Base-by-base conservation (phyloP, 129 eudicot genomes). In the Chrysanthemum makinoi region DNA sequence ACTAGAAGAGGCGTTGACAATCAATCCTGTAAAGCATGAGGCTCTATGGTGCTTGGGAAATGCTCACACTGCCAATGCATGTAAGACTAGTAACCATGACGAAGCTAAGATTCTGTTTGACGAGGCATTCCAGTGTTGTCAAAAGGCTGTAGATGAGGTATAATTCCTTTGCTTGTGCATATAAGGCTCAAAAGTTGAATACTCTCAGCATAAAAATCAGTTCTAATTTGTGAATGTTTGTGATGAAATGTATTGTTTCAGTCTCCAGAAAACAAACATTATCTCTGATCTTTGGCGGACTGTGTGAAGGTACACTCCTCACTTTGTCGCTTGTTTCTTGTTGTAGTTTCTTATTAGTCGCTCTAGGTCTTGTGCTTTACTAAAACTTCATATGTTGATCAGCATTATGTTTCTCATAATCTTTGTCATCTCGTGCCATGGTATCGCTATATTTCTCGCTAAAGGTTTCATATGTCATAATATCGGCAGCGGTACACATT, bases 41-140 rank as follows among this genome's bases (percentile, higher is more conserved):
- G 80, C 89, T 33, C 49, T 83, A 47, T 87, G 88, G 88, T 81
- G 83, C 65, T 76, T 87, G 75, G 92, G 86, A 35, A 84, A 84
- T 70, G 92, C 89, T 48, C 70, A 72, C 69, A 87, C 92, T 57
- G 79, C n/a, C n/a, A n/a, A n/a, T n/a, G n/a, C n/a, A n/a, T n/a
- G n/a, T n/a, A n/a, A n/a, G n/a, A n/a, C n/a, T n/a, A n/a, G n/a
- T n/a, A n/a, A n/a, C n/a, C n/a, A n/a, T n/a, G n/a, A n/a, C n/a
- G 85, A 79, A 59, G 92, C 92, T 53, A 74, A 62, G 66, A 4
- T 62, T 61, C 79, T 51, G 47, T 83, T 87, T 60, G 81, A 79
- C 20, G 69, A 56, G 59, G 88, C 92, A 50, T n/a, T 77, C 55
- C 75, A 52, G 22, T 79, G 69, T 72, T 87, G 81, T 56, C 62